Base-by-base conservation (phyloP, 768 basidiomycete species). In the Coprinopsis marcescibilis region DNA sequence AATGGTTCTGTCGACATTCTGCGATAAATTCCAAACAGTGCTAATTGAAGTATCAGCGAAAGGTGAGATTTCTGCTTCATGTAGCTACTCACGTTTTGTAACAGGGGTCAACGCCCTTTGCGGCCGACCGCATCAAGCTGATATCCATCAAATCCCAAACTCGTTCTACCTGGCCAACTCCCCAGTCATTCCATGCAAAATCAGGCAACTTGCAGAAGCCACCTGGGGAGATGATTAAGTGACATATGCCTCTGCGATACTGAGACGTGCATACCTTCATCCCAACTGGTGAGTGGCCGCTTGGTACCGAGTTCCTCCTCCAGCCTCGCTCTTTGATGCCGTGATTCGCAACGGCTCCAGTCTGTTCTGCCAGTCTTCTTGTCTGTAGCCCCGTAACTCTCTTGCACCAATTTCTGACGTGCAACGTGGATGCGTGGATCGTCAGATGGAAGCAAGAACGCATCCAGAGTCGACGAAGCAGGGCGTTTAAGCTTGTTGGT, bases 131-230 rank as follows among this genome's bases (percentile, higher is more conserved):
- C 39, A 97, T 73, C 23, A 85, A 71, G 60, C 76, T 86, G 54
- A 96, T 95, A 57, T 97, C 94, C 83, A 95, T 85, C 54, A 97
- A 65, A 62, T 97, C 94, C 83, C 90, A 88, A 3, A 97, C 94
- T 25, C 94, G 81, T 59, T 96, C 91, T 15, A 96, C 93, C 62
- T 96, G 93, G 11, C 80, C 78, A n/a, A 80, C 68, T 20, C 83
- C 89, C 94, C 94, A 97, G 60, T 96, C 92, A 48, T 81, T 79
- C 94, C 94, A 97, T 24, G 85, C 85, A 55, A 88, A 90, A 56
- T 94, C 92, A 1, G 83, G 84, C 45, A 94, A 66, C 59, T 85
- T 90, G 59, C 89, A 92, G 52, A 76, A 81, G 8, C 88, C 90
- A 60, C 83, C 89, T 87, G 44, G 5, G 46, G 30, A 25, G 45